Percentiles rank a stretch among this genome's conserved stretches.
Conservation (phyloP, 805 yeast genomes). For the Starmerella ratchasimensis region DNA sequence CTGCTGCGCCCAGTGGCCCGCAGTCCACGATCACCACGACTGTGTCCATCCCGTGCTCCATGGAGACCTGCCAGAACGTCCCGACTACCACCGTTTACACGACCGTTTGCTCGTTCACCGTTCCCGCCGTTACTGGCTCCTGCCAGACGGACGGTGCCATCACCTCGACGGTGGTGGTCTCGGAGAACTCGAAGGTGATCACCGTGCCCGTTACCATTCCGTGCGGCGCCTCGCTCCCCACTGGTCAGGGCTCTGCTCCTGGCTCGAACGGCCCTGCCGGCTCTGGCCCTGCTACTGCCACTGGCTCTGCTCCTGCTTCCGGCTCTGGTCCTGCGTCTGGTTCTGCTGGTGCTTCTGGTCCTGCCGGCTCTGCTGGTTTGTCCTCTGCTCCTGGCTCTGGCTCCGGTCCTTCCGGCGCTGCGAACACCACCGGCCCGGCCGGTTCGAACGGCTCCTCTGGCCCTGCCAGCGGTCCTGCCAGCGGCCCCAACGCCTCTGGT, state of each 20-base stretch:
- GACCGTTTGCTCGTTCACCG: constrained; percentile 11
- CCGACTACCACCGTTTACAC: constrained; percentile 11
- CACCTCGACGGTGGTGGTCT: constrained; percentile 5
- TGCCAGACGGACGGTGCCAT: constrained; percentile 1
- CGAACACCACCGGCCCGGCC: too few species aligned
- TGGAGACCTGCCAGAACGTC: constrained; percentile 3
- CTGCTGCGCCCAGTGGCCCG: constrained; percentile 4
- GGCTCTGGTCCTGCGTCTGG: too few species aligned
- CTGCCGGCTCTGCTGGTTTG: too few species aligned
- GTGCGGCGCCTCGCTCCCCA: not conserved
- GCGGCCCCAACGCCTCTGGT: too few species aligned
- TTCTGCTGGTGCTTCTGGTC: not conserved
- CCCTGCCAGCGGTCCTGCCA: too few species aligned
- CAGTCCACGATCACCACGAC: constrained; percentile 7
- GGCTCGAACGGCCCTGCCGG: not conserved
- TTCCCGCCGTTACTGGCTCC: constrained; percentile 3
- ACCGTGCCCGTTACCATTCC: constrained; percentile 6
- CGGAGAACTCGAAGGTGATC: constrained; percentile 5
- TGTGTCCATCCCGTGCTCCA: constrained; percentile 13
- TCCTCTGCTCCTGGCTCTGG: too few species aligned
- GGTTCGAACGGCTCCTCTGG: too few species aligned
- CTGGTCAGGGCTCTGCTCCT: not conserved
- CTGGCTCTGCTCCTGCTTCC: too few species aligned
- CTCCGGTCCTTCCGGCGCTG: too few species aligned
- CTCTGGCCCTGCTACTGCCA: not conserved